Conservation (phyloP, 257 asterid species). For the Rehmannia glutinosa region DNA sequence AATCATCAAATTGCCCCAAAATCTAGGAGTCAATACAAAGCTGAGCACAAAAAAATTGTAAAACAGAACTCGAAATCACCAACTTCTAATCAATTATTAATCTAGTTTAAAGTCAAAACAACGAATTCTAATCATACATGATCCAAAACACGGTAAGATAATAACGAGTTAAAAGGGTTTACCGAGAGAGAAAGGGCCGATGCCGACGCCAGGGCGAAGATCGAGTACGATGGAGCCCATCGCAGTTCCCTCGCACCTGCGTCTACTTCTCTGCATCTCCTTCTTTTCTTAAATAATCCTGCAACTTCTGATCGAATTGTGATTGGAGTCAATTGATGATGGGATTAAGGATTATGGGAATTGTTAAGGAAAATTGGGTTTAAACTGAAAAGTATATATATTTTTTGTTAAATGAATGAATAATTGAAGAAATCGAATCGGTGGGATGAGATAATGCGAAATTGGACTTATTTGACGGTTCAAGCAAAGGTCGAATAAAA, state of each 20-base stretch:
- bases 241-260: conserved; percentile 76
- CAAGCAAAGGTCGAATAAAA: too few relatives aligned
- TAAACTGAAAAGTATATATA: too few relatives aligned
- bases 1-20: not conserved
- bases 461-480: too few relatives aligned
- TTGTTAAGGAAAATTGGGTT: too few relatives aligned
- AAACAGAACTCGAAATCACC: too few relatives aligned
- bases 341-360: not conserved
- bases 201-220: conserved; percentile 81
- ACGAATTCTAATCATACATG: not conserved
- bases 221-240: conserved; percentile 80
- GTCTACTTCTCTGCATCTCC: conserved; percentile 66
- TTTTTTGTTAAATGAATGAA: too few relatives aligned
- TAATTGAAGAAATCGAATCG: too few relatives aligned
- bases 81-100: not conserved
- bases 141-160: not conserved
- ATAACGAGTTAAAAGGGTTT: not conserved
- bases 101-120: not conserved
- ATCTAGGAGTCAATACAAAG: not conserved
- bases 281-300: not conserved
- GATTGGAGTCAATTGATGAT: not conserved
- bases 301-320: not conserved
- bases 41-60: not conserved
- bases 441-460: too few relatives aligned
- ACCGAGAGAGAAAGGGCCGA: conserved; percentile 80